Conservation (phyloP, 371 early-diverging fungal species). For the Mucor sp. region DNA sequence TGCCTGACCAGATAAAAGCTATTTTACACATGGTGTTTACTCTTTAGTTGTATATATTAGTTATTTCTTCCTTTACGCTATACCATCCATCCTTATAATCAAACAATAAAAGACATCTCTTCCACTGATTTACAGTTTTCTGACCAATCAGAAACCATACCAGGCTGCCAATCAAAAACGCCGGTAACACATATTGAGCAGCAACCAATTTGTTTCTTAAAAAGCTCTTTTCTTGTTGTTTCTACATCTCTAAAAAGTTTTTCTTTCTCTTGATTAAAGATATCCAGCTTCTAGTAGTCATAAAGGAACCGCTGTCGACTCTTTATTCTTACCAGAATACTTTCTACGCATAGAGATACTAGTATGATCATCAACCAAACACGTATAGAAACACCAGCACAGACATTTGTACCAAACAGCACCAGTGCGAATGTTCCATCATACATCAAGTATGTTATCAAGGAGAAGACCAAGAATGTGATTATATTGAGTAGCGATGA, state of each 20-base stretch:
- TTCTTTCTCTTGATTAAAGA: background rate
- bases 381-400: slow-evolving; percentile 2
- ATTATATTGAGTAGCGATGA: slow-evolving; percentile 13
- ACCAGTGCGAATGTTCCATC: background rate
- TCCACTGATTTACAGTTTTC: background rate
- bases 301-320: background rate
- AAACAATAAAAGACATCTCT: background rate
- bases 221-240: background rate
- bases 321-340: background rate
- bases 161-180: background rate
- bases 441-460: slow-evolving; percentile 4
- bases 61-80: background rate
- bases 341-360: background rate
- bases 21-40: background rate
- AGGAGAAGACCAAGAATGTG: slow-evolving; percentile 3
- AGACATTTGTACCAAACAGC: background rate
- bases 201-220: background rate
- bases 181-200: background rate
- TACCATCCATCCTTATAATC: background rate
- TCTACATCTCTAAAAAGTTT: background rate
- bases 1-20: background rate
- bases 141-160: too few species aligned
- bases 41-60: background rate
- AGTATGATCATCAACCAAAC: background rate
- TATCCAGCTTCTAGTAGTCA: background rate